phyloP scores from a whole-genome alignment of 164 flowering plant genomes.

The Dillenia suffruticosa region DNA sequence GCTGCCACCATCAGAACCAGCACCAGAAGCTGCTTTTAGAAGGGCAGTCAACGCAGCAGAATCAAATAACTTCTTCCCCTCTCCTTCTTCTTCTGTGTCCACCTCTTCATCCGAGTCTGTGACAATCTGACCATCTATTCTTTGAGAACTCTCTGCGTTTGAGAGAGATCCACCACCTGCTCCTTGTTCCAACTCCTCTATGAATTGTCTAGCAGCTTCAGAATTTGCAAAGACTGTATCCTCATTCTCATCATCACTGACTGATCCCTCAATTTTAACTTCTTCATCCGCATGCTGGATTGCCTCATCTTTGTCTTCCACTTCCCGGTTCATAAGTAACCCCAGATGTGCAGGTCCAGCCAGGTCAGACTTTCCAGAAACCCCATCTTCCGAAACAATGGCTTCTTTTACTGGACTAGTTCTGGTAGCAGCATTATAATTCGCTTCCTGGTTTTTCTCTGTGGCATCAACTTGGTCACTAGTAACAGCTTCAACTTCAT shows the following conservation, averaged over 20 bases:
- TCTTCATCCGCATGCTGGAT: slow-evolving; percentile 16
- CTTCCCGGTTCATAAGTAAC: slow-evolving; percentile 8
- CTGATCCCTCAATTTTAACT: slow-evolving; percentile 36
- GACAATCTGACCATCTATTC: slow-evolving; percentile 75
- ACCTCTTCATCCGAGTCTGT: slow-evolving; percentile 89
- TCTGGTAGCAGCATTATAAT: slow-evolving; percentile 2
- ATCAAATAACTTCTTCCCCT: slow-evolving; percentile 75
- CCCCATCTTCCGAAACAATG: slow-evolving; percentile 9
- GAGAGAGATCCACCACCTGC: slow-evolving; percentile 44
- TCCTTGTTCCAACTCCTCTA: slow-evolving; percentile 65
- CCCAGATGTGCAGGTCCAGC: slow-evolving; percentile 9
- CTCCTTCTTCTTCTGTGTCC: slow-evolving; percentile 80
- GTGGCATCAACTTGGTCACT: neutral
- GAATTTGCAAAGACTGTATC: slow-evolving; percentile 55
- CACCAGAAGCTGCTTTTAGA: slow-evolving; percentile 78
- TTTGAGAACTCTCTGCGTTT: slow-evolving; percentile 39
- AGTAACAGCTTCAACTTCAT: slow-evolving; percentile 5
- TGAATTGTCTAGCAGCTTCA: slow-evolving; percentile 56
- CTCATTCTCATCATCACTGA: slow-evolving; percentile 48
- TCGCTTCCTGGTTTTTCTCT: neutral
- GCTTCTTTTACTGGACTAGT: slow-evolving; percentile 7
- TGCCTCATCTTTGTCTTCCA: slow-evolving; percentile 17
- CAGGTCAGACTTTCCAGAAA: slow-evolving; percentile 2
- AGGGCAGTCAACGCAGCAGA: slow-evolving; percentile 90
- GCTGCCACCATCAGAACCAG: slow-evolving; percentile 42